phyloP scores from a whole-genome alignment of 345 rosid genomes.

The Syzygium aqueum region DNA sequence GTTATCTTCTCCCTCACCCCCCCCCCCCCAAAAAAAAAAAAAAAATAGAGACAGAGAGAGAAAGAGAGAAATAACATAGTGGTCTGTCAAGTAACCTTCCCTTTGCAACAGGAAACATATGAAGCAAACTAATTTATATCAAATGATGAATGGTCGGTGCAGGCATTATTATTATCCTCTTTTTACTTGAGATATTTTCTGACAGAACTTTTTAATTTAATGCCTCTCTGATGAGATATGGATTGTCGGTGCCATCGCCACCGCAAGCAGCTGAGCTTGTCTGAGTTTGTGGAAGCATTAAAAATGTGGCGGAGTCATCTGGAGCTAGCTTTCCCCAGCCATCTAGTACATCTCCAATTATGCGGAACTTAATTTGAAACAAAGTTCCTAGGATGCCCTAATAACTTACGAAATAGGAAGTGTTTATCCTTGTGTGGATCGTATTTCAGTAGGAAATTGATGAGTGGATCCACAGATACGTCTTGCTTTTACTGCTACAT shows the following conservation, averaged over 20 bases:
- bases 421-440: background rate
- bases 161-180: background rate
- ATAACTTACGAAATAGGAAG: background rate
- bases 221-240: background rate
- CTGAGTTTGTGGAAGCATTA: background rate
- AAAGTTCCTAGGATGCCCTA: background rate
- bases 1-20: background rate
- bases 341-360: background rate
- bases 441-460: background rate
- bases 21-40: background rate
- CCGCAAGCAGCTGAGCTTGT: background rate
- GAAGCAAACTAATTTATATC: background rate
- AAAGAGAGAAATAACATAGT: background rate
- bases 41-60: background rate
- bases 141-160: background rate
- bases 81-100: background rate
- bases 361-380: background rate
- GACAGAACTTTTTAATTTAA: background rate
- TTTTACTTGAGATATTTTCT: background rate
- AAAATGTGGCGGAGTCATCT: background rate
- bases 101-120: background rate
- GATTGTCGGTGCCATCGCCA: background rate
- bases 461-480: background rate
- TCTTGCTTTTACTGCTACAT: background rate
- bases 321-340: background rate